Evolutionary conservation across 257 asterid genomes (phyloP).

Genomic region (Plectranthus barbatus): DNA sequence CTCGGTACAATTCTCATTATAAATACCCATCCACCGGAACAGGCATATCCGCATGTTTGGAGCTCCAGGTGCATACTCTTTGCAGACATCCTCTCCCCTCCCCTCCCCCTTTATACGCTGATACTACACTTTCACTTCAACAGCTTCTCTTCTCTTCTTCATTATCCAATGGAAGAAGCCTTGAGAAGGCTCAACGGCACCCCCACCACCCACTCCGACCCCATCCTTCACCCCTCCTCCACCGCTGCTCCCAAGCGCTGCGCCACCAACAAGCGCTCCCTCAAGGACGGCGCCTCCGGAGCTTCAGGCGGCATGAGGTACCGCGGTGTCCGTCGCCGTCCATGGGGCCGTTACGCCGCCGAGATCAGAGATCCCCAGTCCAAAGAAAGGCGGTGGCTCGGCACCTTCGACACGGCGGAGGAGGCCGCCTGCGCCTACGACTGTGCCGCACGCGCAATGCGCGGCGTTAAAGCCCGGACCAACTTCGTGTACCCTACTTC

Average conservation of each 20-base stretch:
- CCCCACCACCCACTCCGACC: slow-evolving; percentile 16
- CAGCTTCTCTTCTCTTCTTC: no score
- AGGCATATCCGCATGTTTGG: no score
- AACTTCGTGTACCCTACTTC: slow-evolving; percentile 66
- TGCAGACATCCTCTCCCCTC: neutral
- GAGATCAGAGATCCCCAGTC: slow-evolving; percentile 86
- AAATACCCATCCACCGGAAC: neutral
- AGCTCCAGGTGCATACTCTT: neutral
- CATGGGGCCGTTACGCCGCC: slow-evolving; percentile 97
- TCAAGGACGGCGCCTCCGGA: slow-evolving; percentile 26
- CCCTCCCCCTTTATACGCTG: slow-evolving; percentile 1
- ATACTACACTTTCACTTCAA: neutral
- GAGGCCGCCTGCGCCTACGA: slow-evolving; percentile 94
- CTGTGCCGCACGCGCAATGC: slow-evolving; percentile 87
- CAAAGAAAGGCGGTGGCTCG: slow-evolving; percentile 87
- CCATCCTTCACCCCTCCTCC: slow-evolving; percentile 15
- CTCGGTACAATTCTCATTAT: neutral
- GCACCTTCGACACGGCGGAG: no score
- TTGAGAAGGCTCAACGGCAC: slow-evolving; percentile 50
- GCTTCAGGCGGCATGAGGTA: slow-evolving; percentile 40
- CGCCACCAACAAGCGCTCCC: slow-evolving; percentile 41
- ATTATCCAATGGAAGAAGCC: slow-evolving; percentile 83
- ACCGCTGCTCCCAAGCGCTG: slow-evolving; percentile 35
- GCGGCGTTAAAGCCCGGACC: slow-evolving; percentile 77
- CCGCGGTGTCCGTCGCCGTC: slow-evolving; percentile 96